Evolutionary conservation across 176 grass and related monocot genomes (phyloP).

Genomic region (Leersia perrieri): DNA sequence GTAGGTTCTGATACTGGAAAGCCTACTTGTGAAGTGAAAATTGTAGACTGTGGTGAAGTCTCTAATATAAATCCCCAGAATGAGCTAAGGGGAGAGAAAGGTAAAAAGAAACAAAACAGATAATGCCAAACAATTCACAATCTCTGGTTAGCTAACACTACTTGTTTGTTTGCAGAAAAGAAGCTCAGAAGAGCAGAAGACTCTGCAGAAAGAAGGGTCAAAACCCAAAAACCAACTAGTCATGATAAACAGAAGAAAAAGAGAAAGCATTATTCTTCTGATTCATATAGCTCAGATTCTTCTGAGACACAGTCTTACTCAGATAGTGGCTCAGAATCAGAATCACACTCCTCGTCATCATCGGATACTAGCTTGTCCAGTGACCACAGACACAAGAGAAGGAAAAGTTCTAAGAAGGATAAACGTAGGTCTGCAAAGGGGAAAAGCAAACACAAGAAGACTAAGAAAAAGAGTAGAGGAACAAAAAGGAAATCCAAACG

Average conservation of each 20-base stretch:
- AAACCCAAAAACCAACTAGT: constrained; percentile 29
- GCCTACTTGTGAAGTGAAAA: constrained; percentile 54
- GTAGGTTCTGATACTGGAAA: constrained; percentile 44
- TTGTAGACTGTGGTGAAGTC: constrained; percentile 71
- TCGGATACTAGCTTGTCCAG: constrained; percentile 71
- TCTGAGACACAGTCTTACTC: constrained; percentile 66
- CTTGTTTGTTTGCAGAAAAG: constrained; percentile 51
- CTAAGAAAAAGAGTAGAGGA: constrained; percentile 49
- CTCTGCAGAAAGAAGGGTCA: constrained; percentile 32
- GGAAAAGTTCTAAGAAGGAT: constrained; percentile 62
- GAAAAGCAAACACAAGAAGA: constrained; percentile 48
- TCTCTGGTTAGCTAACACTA: constrained; percentile 19
- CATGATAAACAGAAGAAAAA: constrained; percentile 54
- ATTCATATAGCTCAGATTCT: constrained; percentile 73
- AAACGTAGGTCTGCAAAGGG: constrained; percentile 47
- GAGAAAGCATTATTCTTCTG: constrained; percentile 68
- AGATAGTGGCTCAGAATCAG: constrained; percentile 59
- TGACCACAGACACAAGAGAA: constrained; percentile 66
- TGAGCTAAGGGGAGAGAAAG: constrained; percentile 45
- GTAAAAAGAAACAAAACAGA: constrained; percentile 33
- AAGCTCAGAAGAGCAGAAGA: constrained; percentile 38
- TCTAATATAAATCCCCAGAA: constrained; percentile 36
- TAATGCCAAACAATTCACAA: background rate
- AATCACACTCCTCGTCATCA: constrained; percentile 65
- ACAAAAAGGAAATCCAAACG: constrained; percentile 49